Evolutionary conservation across 164 flowering plant genomes (phyloP), one percentile per base, ranked within the genome.

Genomic region (Annona cherimola): DNA sequence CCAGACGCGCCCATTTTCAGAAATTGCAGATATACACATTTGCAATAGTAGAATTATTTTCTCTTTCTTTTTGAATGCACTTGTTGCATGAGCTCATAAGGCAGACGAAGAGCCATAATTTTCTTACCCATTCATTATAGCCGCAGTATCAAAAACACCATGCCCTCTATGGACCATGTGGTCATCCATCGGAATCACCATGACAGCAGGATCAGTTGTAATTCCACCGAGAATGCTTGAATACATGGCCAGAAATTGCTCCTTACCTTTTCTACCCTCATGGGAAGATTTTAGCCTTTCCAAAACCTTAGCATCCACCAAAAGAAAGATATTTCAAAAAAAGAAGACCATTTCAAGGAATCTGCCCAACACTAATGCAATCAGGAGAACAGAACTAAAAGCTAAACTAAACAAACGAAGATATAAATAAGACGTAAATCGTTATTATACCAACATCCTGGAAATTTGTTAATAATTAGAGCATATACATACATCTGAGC

Each of bases 91-190:
- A 70, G 14, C 62, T 71, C n/a, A 6, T 26, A 26, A 26, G 35
- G 35, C 35, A 26, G 35, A 26, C 35, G 35, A 26, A 26, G 35
- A 26, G 35, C 35, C 35, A 9, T 50, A 16, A 61, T 69, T 14
- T 50, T 79, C 87, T 80, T 65, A 94, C 97, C 97, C 97, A 43
- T 90, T 88, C 73, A 85, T 70, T 54, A 94, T 89, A 4, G 91
- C 89, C 12, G 97, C 96, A 57, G 97, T 94, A 73, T 94, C 98
- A 61, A 92, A 92, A 76, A 94, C 97, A 67, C 95, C 97, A 71
- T 94, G 98, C 20, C 98, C 98, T 77, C 96, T 79, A 78, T 94
- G 98, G 70, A 92, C 97, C 89, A 94, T 89, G 80, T 92, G 98
- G 70, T 94, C 98, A 74, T 92, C 95, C 79, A 92, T 79, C 45